These are phyloP conservation scores for Zoysia pacifica DNA, from an alignment of 176 grass and related monocot species.

Conservation along the genomic window DNA sequence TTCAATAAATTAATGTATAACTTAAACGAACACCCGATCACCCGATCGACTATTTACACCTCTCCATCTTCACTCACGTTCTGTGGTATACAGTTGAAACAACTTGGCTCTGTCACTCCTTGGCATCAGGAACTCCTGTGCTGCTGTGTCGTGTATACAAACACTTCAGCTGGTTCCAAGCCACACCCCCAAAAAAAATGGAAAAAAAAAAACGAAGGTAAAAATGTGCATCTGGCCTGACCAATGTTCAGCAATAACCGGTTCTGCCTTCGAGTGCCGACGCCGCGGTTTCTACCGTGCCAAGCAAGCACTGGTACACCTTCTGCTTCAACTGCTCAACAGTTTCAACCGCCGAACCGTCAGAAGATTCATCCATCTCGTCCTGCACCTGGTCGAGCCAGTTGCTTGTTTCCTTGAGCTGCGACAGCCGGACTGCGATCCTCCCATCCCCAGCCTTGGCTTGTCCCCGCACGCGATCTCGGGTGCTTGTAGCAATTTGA, in stretches of 20 bases:
- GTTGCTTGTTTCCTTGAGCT: constrained; percentile 83
- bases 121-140: too few species aligned
- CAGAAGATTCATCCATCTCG: constrained; percentile 39
- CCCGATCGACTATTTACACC: constrained; percentile 40
- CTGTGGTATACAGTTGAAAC: too few species aligned
- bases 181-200: too few species aligned
- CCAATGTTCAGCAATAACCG: constrained; percentile 12
- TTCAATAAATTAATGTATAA: constrained; percentile 34
- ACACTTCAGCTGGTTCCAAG: too few species aligned
- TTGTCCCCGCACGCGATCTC: constrained; percentile 49
- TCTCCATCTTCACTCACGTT: not conserved
- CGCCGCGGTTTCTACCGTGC: constrained; percentile 80
- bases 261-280: constrained; percentile 79
- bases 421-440: constrained; percentile 79
- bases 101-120: too few species aligned
- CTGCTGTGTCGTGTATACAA: too few species aligned
- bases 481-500: constrained; percentile 36
- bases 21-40: constrained; percentile 7
- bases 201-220: too few species aligned
- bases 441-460: constrained; percentile 64
- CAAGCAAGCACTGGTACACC: constrained; percentile 81
- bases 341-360: constrained; percentile 50
- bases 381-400: constrained; percentile 80
- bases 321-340: constrained; percentile 90
- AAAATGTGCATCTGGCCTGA: too few species aligned